Conservation (phyloP, 2,329 filamentous ascomycete species). For the Claviceps sp. region DNA sequence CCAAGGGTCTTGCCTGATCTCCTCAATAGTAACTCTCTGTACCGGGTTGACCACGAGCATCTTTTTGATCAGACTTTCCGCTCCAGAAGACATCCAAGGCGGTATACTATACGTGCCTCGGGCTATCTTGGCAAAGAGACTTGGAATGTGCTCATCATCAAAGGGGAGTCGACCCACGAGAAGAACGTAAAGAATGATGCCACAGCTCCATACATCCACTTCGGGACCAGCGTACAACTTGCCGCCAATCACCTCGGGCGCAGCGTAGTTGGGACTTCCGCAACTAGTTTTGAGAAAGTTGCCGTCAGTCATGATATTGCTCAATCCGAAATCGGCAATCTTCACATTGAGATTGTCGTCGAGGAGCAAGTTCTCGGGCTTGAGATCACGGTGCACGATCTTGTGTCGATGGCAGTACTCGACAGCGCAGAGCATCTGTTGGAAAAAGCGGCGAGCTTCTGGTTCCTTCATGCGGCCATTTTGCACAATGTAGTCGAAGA, state of each 20-base stretch:
- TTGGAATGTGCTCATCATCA: conserved; percentile 96
- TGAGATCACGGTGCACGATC: conserved; percentile 94
- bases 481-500: conserved; percentile 97
- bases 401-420: conserved; percentile 99
- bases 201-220: conserved; percentile 96
- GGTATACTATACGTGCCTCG: conserved; percentile 88
- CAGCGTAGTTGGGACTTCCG: conserved; percentile 95
- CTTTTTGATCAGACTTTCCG: conserved; percentile 68
- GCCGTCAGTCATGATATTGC: conserved; percentile 99
- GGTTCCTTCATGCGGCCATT: conserved; percentile 83
- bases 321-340: conserved; percentile 96
- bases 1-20: conserved; percentile 90
- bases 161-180: conserved; percentile 79
- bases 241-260: conserved; percentile 92
- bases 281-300: conserved; percentile 99
- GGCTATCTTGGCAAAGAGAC: conserved; percentile 94
- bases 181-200: conserved; percentile 78
- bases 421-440: conserved; percentile 96
- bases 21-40: conserved; percentile 82
- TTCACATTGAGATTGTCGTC: conserved; percentile 97
- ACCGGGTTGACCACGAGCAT: conserved; percentile 96
- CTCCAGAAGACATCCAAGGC: conserved; percentile 77
- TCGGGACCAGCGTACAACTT: conserved; percentile 96
- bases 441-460: conserved; percentile 94
- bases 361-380: conserved; percentile 90